A percentile compares a stretch with the other conserved stretches of the same genome.
phyloP scores from a whole-genome alignment of 2,329 filamentous ascomycete species.

The Monilinia polystroma region DNA sequence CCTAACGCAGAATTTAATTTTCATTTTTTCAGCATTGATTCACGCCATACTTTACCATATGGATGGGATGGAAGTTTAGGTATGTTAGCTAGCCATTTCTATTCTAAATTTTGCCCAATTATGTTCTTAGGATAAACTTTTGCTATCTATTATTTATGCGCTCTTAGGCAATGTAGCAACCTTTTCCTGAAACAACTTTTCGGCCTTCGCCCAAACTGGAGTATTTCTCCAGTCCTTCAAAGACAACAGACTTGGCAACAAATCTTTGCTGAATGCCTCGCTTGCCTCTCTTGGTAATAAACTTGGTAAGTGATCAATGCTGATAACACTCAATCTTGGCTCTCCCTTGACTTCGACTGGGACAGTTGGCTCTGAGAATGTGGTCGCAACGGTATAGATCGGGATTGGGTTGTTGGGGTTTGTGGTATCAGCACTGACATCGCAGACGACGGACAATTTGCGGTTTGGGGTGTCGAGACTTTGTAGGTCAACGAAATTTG shows the following conservation, averaged over 20 bases:
- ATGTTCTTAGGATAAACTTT: conserved; percentile 3
- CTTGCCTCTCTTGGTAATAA: conserved; percentile 83
- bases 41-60: not conserved
- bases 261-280: conserved; percentile 76
- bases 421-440: conserved; percentile 74
- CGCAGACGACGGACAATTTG: conserved; percentile 76
- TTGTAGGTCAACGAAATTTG: conserved; percentile 74
- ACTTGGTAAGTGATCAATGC: conserved; percentile 81
- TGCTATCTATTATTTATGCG: conserved; percentile 16
- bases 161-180: conserved; percentile 62
- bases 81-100: not conserved
- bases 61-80: not conserved
- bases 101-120: not conserved
- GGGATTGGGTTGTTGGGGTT: conserved; percentile 69
- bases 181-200: conserved; percentile 83
- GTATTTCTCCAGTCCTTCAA: conserved; percentile 73
- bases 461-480: conserved; percentile 66
- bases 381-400: conserved; percentile 81
- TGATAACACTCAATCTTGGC: conserved; percentile 70
- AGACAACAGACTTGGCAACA: conserved; percentile 74
- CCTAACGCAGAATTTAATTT: too few relatives aligned
- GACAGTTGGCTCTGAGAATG: conserved; percentile 85
- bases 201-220: conserved; percentile 80
- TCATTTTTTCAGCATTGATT: not conserved
- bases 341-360: conserved; percentile 61